Conservation (phyloP, 768 basidiomycete species). For the Rhizopogon vesiculosus region DNA sequence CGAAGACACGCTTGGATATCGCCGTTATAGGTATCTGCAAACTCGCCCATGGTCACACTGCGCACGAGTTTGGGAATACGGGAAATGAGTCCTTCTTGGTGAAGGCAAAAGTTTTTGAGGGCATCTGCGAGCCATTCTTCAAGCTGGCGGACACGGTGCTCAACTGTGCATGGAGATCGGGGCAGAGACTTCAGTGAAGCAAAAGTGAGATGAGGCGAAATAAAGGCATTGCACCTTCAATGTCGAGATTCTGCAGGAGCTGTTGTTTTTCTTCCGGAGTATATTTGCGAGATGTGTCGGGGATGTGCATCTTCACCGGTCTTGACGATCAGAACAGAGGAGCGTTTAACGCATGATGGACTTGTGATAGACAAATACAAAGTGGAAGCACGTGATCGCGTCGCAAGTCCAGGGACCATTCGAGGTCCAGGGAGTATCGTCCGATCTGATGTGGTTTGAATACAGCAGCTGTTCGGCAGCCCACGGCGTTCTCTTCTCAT, state of each 20-base stretch:
- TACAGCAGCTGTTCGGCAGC: no score
- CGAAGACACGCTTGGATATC: constrained; percentile 68
- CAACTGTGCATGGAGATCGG: constrained; percentile 37
- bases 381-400: background rate
- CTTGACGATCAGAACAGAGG: background rate
- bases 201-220: background rate
- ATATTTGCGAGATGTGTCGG: constrained; percentile 30
- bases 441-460: no score
- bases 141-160: constrained; percentile 70
- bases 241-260: constrained; percentile 70
- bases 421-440: no score
- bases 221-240: constrained; percentile 53
- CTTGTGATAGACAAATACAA: no score
- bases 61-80: constrained; percentile 75
- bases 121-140: constrained; percentile 71
- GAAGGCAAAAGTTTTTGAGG: constrained; percentile 69
- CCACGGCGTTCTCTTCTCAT: background rate
- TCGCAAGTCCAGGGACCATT: background rate
- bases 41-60: constrained; percentile 68
- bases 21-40: constrained; percentile 73
- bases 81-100: constrained; percentile 69
- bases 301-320: constrained; percentile 15
- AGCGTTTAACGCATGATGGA: no score
- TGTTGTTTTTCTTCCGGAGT: constrained; percentile 71
- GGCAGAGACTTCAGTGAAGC: constrained; percentile 1